Evolutionary conservation across 192 early-diverging fungal species (phyloP).

Genomic region (Geosiphon pyriformis): DNA sequence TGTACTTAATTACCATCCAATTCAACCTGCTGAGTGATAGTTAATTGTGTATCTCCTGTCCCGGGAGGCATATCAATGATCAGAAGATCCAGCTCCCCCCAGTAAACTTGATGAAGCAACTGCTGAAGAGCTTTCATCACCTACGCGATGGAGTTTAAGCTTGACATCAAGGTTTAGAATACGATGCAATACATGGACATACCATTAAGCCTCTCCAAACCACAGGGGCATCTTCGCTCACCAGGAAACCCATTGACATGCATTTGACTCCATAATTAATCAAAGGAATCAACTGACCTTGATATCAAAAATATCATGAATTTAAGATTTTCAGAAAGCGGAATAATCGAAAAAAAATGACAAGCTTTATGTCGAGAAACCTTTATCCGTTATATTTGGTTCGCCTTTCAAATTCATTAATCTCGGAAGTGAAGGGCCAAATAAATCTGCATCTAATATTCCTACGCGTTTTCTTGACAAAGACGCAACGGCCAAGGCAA

Average conservation of each 20-base stretch:
- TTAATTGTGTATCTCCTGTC: constrained; percentile 85
- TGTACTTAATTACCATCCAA: constrained; percentile 43
- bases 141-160: constrained; percentile 11
- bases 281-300: constrained; percentile 61
- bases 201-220: constrained; percentile 93
- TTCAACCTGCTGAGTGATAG: constrained; percentile 72
- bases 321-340: neutral
- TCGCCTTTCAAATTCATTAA: constrained; percentile 78
- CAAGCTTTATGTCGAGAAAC: constrained; percentile 31
- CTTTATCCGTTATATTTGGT: constrained; percentile 57
- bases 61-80: constrained; percentile 92
- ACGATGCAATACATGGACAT: neutral
- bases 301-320: constrained; percentile 16
- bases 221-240: constrained; percentile 64
- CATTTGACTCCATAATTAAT: constrained; percentile 82
- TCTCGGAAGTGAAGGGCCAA: constrained; percentile 82
- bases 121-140: constrained; percentile 90
- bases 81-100: constrained; percentile 69
- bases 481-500: constrained; percentile 62
- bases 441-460: constrained; percentile 87
- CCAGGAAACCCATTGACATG: constrained; percentile 91
- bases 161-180: too few species aligned
- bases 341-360: neutral
- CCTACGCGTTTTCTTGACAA: constrained; percentile 56
- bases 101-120: constrained; percentile 77